Evolutionary conservation across 305 asterid species (phyloP).

Genomic region (Ilex paraguariensis): DNA sequence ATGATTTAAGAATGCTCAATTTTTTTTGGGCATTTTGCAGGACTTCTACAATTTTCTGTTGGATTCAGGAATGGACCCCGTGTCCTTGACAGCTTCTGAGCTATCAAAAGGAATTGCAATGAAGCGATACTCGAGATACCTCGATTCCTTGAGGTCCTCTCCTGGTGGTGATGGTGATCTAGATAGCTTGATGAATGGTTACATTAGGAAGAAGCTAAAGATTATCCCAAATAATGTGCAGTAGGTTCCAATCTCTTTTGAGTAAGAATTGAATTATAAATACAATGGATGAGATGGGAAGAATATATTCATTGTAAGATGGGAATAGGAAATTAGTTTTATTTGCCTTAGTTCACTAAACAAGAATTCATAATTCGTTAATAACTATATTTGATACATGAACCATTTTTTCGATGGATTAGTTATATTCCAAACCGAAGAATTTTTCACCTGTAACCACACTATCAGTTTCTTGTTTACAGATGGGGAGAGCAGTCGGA

Average conservation of each 20-base stretch:
- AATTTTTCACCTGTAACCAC: no score
- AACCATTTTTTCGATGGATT: no score
- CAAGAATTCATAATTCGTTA: no score
- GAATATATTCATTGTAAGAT: no score
- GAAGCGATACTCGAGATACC: conserved; percentile 61
- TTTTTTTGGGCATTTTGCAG: conserved; percentile 25
- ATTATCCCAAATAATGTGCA: conserved; percentile 56
- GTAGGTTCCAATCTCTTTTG: conserved; percentile 33
- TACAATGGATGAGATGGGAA: no score
- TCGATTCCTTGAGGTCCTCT: conserved; percentile 39
- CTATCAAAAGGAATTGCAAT: conserved; percentile 33
- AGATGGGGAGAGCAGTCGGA: conserved; percentile 85
- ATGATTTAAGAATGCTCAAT: no score
- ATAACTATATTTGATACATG: no score
- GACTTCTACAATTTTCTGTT: conserved; percentile 85
- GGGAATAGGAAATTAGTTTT: no score
- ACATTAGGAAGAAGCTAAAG: conserved; percentile 60
- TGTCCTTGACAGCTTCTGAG: conserved; percentile 47
- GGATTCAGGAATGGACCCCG: conserved; percentile 68
- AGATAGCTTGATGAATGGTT: conserved; percentile 66
- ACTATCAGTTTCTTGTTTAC: conserved; percentile 3
- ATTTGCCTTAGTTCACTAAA: no score
- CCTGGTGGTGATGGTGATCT: conserved; percentile 43
- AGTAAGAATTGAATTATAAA: no score
- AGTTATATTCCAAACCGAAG: no score